Percentiles rank a stretch among this genome's conserved stretches.
Conservation (phyloP, 176 grass and related monocot species). For the Pharus latifolius region DNA sequence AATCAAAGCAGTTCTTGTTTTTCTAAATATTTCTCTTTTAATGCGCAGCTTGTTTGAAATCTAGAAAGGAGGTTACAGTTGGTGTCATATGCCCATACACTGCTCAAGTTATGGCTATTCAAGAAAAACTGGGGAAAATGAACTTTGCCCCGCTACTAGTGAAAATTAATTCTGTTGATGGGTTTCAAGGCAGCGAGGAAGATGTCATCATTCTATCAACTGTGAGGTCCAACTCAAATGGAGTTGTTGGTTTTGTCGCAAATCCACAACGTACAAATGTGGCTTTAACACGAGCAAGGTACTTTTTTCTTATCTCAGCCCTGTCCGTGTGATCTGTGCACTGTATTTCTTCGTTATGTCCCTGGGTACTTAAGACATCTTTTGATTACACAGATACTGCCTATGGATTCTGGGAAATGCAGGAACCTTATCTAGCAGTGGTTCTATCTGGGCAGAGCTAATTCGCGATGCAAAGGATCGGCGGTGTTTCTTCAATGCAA, state of each 20-base stretch:
- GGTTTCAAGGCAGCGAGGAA: slow-evolving; percentile 72
- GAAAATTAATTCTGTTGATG: slow-evolving; percentile 61
- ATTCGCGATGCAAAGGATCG: slow-evolving; percentile 32
- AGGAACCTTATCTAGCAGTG: slow-evolving; percentile 21
- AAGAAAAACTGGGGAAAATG: slow-evolving; percentile 23
- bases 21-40: background rate
- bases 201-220: slow-evolving; percentile 67
- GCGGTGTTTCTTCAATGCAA: slow-evolving; percentile 45
- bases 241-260: slow-evolving; percentile 52
- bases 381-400: slow-evolving; percentile 41
- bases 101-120: slow-evolving; percentile 52
- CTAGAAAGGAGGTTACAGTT: slow-evolving; percentile 36
- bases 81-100: slow-evolving; percentile 70
- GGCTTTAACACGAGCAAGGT: slow-evolving; percentile 58
- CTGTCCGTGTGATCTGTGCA: background rate
- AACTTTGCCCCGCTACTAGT: slow-evolving; percentile 16
- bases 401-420: slow-evolving; percentile 56
- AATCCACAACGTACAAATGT: slow-evolving; percentile 53
- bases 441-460: slow-evolving; percentile 38
- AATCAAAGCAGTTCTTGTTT: no score
- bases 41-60: slow-evolving; percentile 28
- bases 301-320: background rate
- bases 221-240: slow-evolving; percentile 46
- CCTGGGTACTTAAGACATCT: background rate
- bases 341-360: background rate